These are phyloP conservation scores for Anethum foeniculum DNA, from an alignment of 140 eudicot species.

Conservation along the genomic window DNA sequence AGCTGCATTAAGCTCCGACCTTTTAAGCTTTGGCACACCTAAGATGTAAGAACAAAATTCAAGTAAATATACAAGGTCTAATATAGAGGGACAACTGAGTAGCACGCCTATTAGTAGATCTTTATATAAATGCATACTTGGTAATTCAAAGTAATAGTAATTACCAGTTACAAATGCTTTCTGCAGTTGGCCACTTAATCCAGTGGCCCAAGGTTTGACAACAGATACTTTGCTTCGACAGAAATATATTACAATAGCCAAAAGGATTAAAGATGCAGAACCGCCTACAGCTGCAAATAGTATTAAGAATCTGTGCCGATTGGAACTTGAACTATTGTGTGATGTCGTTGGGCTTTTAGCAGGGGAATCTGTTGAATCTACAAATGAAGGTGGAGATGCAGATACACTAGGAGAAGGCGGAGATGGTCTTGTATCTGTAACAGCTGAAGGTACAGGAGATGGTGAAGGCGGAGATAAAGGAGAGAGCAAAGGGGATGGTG, in stretches of 20 bases:
- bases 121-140: not conserved
- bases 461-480: constrained; percentile 11
- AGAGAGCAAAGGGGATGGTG: constrained; percentile 9
- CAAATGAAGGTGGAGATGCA: constrained; percentile 21
- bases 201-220: constrained; percentile 83
- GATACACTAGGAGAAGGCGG: constrained; percentile 14
- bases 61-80: not conserved
- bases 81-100: not conserved
- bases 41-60: constrained; percentile 11
- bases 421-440: constrained; percentile 2
- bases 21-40: constrained; percentile 87
- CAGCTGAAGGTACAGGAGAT: constrained; percentile 23
- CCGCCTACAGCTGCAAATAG: constrained; percentile 37
- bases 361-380: constrained; percentile 3
- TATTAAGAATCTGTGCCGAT: constrained; percentile 15
- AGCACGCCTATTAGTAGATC: not conserved
- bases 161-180: constrained; percentile 85
- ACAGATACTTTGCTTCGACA: constrained; percentile 46
- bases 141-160: not conserved
- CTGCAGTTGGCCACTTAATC: constrained; percentile 87
- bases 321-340: not conserved
- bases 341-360: not conserved
- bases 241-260: constrained; percentile 22
- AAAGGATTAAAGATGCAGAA: constrained; percentile 29
- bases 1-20: constrained; percentile 85